These are phyloP conservation scores for Carex parvula DNA, from an alignment of 176 grass and related monocot genomes.

Conservation along the genomic window DNA sequence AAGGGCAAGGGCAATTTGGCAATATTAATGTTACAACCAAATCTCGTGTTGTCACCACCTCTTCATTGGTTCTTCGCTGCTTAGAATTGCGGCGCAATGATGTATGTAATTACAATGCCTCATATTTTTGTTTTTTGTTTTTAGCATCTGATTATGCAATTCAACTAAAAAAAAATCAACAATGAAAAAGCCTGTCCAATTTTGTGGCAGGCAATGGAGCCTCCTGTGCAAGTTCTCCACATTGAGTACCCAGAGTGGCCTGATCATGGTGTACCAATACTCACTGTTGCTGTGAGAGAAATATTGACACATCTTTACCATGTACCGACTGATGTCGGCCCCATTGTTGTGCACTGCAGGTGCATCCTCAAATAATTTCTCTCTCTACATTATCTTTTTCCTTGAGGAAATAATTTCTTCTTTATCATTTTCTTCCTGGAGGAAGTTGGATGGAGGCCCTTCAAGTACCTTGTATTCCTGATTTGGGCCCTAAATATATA, in stretches of 20 bases:
- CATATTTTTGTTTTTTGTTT: background rate
- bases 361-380: slow-evolving; percentile 27
- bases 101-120: slow-evolving; percentile 35
- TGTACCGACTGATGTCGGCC: slow-evolving; percentile 19
- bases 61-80: slow-evolving; percentile 51
- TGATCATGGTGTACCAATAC: slow-evolving; percentile 74
- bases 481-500: background rate
- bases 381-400: background rate
- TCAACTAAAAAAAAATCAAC: too few relatives aligned
- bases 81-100: slow-evolving; percentile 52
- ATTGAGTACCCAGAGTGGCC: slow-evolving; percentile 82
- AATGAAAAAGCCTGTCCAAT: too few relatives aligned
- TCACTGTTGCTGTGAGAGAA: slow-evolving; percentile 38
- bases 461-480: background rate
- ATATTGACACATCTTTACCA: slow-evolving; percentile 57
- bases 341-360: slow-evolving; percentile 37
- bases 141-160: background rate
- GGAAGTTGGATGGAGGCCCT: too few relatives aligned
- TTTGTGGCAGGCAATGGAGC: slow-evolving; percentile 36
- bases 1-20: slow-evolving; percentile 45
- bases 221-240: slow-evolving; percentile 54
- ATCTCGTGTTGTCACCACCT: slow-evolving; percentile 14
- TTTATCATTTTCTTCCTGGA: background rate
- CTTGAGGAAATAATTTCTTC: background rate
- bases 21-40: slow-evolving; percentile 47